Evolutionary conservation across 768 basidiomycete species (phyloP).

Genomic region (Lentinula boryana): DNA sequence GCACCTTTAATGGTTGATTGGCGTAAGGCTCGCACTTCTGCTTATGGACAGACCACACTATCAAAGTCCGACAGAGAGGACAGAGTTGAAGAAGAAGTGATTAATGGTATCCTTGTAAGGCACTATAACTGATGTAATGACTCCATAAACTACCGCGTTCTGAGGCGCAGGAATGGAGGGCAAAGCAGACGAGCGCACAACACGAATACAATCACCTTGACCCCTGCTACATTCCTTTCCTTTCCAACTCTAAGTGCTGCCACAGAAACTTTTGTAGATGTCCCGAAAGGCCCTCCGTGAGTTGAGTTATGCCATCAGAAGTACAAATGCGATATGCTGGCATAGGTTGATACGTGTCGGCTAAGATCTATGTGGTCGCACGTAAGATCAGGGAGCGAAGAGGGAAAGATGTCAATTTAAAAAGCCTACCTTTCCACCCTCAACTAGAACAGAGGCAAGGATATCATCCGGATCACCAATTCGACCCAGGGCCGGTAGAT

Average conservation of each 20-base stretch:
- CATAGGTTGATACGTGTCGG: slow-evolving; percentile 79
- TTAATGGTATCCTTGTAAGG: slow-evolving; percentile 38
- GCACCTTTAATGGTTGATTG: slow-evolving; percentile 37
- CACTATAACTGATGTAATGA: slow-evolving; percentile 34
- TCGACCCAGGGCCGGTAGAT: slow-evolving; percentile 66
- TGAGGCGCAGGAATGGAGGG: no score
- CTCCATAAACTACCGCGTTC: no score
- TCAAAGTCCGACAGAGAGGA: slow-evolving; percentile 6
- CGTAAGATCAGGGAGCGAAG: not conserved
- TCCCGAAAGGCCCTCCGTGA: slow-evolving; percentile 60
- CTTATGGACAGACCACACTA: slow-evolving; percentile 27
- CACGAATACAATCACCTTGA: no score
- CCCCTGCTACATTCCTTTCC: not conserved
- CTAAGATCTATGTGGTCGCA: slow-evolving; percentile 38
- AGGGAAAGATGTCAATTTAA: not conserved
- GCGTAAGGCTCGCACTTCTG: slow-evolving; percentile 31
- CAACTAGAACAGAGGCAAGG: slow-evolving; percentile 67
- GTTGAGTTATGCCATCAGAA: slow-evolving; percentile 58
- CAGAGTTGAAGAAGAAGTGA: slow-evolving; percentile 33
- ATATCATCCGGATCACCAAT: slow-evolving; percentile 86
- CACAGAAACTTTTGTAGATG: slow-evolving; percentile 26
- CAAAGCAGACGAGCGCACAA: no score
- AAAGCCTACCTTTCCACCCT: slow-evolving; percentile 52
- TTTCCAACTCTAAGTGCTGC: not conserved
- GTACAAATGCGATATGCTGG: slow-evolving; percentile 81